These are phyloP conservation scores for Lipomyces sp. DNA, from an alignment of 805 yeast species.

Conservation along the genomic window DNA sequence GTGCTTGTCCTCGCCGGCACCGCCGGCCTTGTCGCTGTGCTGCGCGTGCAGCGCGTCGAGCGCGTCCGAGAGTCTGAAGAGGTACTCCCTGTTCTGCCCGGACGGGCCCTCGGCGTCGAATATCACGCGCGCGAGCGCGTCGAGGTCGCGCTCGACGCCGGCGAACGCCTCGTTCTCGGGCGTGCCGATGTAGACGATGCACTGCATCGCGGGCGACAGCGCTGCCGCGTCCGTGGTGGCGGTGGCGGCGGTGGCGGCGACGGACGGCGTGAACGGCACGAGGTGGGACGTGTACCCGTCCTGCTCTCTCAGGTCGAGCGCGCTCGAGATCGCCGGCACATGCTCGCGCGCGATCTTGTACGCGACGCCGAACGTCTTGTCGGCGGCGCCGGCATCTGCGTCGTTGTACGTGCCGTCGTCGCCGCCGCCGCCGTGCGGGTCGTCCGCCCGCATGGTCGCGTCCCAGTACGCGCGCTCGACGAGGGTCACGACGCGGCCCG, in stretches of 20 bases:
- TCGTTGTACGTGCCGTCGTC: conserved; percentile 53
- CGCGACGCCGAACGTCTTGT: conserved; percentile 61
- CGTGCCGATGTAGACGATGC: conserved; percentile 80
- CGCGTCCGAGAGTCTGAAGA: conserved; percentile 53
- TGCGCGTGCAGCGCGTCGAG: conserved; percentile 39
- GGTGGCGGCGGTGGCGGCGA: conserved; percentile 8
- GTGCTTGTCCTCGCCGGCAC: conserved; percentile 14
- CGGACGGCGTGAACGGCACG: conserved; percentile 56
- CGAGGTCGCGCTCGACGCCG: conserved; percentile 65
- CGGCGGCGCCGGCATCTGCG: conserved; percentile 45
- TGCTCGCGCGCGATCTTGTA: conserved; percentile 69
- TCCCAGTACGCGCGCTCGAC: conserved; percentile 55
- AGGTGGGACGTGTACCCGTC: conserved; percentile 77
- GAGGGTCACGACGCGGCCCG: conserved; percentile 86
- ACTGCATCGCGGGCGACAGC: conserved; percentile 38
- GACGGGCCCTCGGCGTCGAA: conserved; percentile 65
- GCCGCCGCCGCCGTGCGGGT: conserved; percentile 40
- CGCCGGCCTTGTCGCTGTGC: conserved; percentile 2
- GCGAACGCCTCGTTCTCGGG: conserved; percentile 75
- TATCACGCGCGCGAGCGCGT: conserved; percentile 60
- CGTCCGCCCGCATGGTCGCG: conserved; percentile 39
- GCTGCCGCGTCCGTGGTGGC: conserved; percentile 1
- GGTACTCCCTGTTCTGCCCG: conserved; percentile 74
- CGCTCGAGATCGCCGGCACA: conserved; percentile 59
- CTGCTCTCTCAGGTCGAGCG: conserved; percentile 79